Conservation (phyloP, 495 filamentous ascomycete species). For the Chlorociboria aeruginascens region DNA sequence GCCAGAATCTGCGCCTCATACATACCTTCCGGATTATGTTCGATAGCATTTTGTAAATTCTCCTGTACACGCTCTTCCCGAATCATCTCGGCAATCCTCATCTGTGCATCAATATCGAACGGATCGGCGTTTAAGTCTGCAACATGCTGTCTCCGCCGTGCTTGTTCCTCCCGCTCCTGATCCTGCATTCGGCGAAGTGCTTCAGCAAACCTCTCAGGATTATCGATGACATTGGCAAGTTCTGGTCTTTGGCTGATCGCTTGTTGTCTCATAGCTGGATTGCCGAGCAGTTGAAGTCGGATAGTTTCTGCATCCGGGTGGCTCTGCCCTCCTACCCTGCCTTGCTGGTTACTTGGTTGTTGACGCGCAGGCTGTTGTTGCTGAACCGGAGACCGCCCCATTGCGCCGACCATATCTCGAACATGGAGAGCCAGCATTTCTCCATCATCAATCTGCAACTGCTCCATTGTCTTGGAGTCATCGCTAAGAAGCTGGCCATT, state of each 20-base stretch:
- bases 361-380: constrained; percentile 14
- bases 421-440: constrained; percentile 88
- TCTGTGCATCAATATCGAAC: constrained; percentile 81
- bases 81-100: constrained; percentile 94
- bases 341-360: constrained; percentile 25
- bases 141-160: constrained; percentile 69
- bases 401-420: constrained; percentile 27
- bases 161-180: constrained; percentile 55
- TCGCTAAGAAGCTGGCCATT: constrained; percentile 74
- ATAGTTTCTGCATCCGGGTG: constrained; percentile 68
- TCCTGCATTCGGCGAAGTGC: constrained; percentile 52
- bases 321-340: constrained; percentile 23
- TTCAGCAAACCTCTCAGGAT: constrained; percentile 62
- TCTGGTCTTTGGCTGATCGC: constrained; percentile 59
- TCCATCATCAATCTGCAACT: constrained; percentile 74
- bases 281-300: constrained; percentile 66
- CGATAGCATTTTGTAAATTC: constrained; percentile 89
- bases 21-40: constrained; percentile 88
- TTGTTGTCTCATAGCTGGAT: constrained; percentile 58
- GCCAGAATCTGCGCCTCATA: neutral
- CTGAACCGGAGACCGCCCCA: constrained; percentile 15
- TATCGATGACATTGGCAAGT: constrained; percentile 65
- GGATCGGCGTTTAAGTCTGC: constrained; percentile 73
- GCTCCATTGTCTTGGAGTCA: constrained; percentile 64
- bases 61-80: constrained; percentile 85